Evolutionary conservation across 2,329 filamentous ascomycete genomes (phyloP), one percentile per base, ranked within the genome.

Genomic region (Colletotrichum sp.): DNA sequence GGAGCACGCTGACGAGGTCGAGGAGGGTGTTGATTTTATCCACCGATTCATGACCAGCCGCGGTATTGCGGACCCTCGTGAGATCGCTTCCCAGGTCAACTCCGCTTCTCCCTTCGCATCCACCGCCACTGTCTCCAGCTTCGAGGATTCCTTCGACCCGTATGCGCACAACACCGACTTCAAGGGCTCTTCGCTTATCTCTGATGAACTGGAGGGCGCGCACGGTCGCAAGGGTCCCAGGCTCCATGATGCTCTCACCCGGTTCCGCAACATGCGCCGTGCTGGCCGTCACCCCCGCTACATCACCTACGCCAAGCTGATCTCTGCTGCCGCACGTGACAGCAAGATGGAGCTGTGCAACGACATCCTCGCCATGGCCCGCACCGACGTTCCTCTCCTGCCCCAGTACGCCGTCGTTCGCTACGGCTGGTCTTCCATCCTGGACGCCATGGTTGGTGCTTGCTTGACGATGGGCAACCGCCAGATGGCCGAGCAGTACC

Each of bases 231-330:
- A 93, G 79, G 93, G 93, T 26, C 91, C 93, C 69, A 92, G 94
- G 79, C 89, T 98, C 77, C 94, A 94, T 78, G 95, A 98, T 78
- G 95, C 96, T 44, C 87, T 99, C 77, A 90, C 89, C 78, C 94
- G 95, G 80, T 95, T 99, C 86, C 95, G 94, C 83, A 98, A 98
- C 86, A 98, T 98, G 88, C 96, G 97, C 78, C 95, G 96, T 75
- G 92, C 95, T 82, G 96, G 96, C 78, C 94, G 96, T 82, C 96
- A 98, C 83, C 96, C 96, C 69, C 93, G 96, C 76, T 99, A 99
- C 87, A 97, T 98, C 84, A 98, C 96, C 2, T 98, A 99, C 81
- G 96, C 96, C 66, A 99, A 98, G 90, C 89, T 99, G 79, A 98
- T 99, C 81, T 93, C 94, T 64, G 95, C 95, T 75, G 96, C 96